These are phyloP conservation scores for Phellinidium pouzarii DNA, from an alignment of 1,284 basidiomycete genomes.

Conservation along the genomic window DNA sequence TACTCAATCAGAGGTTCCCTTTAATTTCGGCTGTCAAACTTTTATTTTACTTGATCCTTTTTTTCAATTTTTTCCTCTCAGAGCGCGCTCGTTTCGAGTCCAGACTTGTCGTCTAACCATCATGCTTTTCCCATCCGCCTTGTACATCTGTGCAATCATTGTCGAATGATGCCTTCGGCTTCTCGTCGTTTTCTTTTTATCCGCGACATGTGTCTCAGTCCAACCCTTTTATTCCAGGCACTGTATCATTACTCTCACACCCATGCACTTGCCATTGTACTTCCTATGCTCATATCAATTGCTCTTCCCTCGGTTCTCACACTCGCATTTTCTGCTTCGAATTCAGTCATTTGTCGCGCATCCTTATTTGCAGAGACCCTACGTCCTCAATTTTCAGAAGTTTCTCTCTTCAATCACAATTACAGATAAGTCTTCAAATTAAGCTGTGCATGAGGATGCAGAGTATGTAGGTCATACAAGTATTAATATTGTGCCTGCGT, in stretches of 20 bases:
- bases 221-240: background rate
- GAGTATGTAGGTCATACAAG: slow-evolving; percentile 23
- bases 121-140: background rate
- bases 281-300: background rate
- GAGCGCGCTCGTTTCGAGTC: background rate
- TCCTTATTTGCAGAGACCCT: too few relatives aligned
- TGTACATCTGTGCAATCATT: background rate
- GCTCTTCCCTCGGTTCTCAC: too few relatives aligned
- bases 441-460: too few relatives aligned
- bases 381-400: too few relatives aligned
- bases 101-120: background rate
- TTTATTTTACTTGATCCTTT: background rate
- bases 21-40: background rate
- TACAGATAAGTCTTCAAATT: too few relatives aligned
- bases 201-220: background rate
- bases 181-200: background rate
- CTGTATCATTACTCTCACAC: slow-evolving; percentile 6
- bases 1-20: background rate
- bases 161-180: background rate
- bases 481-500: background rate
- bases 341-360: background rate
- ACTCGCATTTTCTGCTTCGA: too few relatives aligned
- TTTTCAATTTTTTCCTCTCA: background rate
- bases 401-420: too few relatives aligned
- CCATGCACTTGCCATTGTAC: slow-evolving; percentile 5